phyloP scores from a whole-genome alignment of 2,329 filamentous ascomycete genomes.

The Elsinoe arachidis region DNA sequence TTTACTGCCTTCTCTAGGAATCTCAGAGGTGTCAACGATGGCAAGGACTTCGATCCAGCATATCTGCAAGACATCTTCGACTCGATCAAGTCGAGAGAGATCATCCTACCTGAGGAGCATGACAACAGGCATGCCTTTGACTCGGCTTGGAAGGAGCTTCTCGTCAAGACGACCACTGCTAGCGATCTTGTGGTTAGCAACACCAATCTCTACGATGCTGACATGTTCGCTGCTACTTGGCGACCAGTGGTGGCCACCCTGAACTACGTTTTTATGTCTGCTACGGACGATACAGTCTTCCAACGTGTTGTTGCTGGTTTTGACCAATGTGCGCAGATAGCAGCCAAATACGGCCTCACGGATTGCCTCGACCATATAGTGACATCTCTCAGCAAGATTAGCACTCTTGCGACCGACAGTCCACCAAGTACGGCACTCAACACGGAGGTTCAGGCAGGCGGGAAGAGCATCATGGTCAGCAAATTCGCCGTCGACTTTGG shows the following conservation, averaged over 20 bases:
- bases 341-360: conserved; percentile 69
- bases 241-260: conserved; percentile 87
- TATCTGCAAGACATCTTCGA: conserved; percentile 83
- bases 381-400: conserved; percentile 82
- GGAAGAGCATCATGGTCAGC: conserved; percentile 95
- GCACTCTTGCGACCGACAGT: conserved; percentile 67
- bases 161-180: conserved; percentile 72
- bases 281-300: conserved; percentile 92
- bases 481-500: conserved; percentile 95
- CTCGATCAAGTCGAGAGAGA: conserved; percentile 86
- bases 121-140: conserved; percentile 95
- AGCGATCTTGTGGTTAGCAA: conserved; percentile 69
- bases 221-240: conserved; percentile 97
- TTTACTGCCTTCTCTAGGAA: conserved; percentile 76
- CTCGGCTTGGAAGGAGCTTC: conserved; percentile 91
- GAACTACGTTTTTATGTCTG: conserved; percentile 98
- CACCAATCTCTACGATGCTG: conserved; percentile 90
- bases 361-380: conserved; percentile 91
- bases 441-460: conserved; percentile 86
- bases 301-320: conserved; percentile 89
- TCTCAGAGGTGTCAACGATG: conserved; percentile 79
- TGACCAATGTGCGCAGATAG: conserved; percentile 90
- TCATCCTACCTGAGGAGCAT: conserved; percentile 93
- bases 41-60: conserved; percentile 71
- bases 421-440: conserved; percentile 81